Conservation (phyloP, 306 rosid genomes). For the Prunus mume region DNA sequence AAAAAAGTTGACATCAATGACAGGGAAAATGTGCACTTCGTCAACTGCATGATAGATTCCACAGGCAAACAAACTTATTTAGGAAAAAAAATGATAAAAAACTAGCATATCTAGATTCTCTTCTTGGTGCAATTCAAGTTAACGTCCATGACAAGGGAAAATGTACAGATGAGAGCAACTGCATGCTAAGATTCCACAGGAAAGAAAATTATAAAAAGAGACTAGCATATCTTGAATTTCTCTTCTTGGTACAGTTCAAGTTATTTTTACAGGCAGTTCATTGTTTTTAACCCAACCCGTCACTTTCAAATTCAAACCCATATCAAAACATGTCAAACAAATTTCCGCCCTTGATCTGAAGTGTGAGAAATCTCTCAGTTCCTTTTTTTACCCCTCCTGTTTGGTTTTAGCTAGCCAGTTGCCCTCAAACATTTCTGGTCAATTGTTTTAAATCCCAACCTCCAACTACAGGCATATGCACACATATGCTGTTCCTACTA, state of each 20-base stretch:
- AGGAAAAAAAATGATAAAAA: too few species aligned
- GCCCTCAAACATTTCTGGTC: neutral
- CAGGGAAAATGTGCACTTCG: constrained; percentile 4
- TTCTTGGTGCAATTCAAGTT: neutral
- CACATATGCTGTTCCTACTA: neutral
- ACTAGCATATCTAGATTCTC: neutral
- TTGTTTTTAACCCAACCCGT: neutral
- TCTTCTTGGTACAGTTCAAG: neutral
- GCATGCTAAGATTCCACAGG: constrained; percentile 1
- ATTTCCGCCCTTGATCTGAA: neutral
- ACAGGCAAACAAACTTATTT: neutral
- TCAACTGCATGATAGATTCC: constrained; percentile 8
- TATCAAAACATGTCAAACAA: neutral
- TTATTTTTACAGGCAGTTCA: neutral
- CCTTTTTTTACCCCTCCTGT: neutral
- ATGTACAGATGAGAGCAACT: constrained; percentile 3
- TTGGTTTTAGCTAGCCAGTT: neutral
- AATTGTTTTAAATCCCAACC: neutral
- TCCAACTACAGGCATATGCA: neutral
- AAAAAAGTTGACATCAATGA: constrained; percentile 26
- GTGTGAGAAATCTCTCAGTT: neutral
- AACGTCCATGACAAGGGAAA: constrained; percentile 18
- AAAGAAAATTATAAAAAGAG: neutral
- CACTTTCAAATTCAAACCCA: neutral
- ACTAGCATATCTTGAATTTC: neutral